Percentiles rank a stretch among this genome's conserved stretches.
These are phyloP conservation scores for Corinectria fuckeliana DNA, from an alignment of 2,329 filamentous ascomycete genomes.

Conservation along the genomic window DNA sequence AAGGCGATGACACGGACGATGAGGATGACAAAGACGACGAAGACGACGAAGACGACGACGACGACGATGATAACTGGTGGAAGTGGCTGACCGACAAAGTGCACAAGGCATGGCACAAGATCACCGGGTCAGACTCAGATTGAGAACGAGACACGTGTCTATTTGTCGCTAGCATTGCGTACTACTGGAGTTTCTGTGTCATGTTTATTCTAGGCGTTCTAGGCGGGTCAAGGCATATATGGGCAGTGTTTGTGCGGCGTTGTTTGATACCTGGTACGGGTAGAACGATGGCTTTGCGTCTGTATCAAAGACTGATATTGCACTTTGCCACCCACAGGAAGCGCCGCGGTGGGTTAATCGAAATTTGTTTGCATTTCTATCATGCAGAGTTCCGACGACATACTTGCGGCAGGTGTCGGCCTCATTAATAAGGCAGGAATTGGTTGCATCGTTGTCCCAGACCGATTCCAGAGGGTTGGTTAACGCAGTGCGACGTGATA, in stretches of 20 bases:
- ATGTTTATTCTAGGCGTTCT: slow-evolving; percentile 8
- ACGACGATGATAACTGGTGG: slow-evolving; percentile 52
- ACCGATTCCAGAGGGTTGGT: not conserved
- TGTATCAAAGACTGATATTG: not conserved
- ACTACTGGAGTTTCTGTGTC: not conserved
- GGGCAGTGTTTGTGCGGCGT: slow-evolving; percentile 11
- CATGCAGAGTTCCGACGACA: not conserved
- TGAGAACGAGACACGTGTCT: slow-evolving; percentile 4
- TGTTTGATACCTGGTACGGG: slow-evolving; percentile 6
- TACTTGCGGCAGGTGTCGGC: slow-evolving; percentile 1
- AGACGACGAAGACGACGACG: slow-evolving; percentile 35
- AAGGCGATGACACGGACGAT: too few relatives aligned
- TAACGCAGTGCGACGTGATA: not conserved
- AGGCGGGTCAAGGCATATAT: not conserved
- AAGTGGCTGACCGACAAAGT: slow-evolving; percentile 59
- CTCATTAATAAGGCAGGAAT: not conserved
- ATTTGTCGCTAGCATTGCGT: not conserved
- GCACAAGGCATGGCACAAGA: slow-evolving; percentile 53
- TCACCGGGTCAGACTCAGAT: slow-evolving; percentile 40
- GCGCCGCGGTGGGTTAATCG: not conserved
- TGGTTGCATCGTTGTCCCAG: not conserved
- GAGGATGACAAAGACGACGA: slow-evolving; percentile 24
- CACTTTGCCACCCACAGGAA: not conserved
- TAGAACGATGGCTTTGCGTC: not conserved
- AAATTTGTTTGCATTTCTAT: slow-evolving; percentile 3